These are phyloP conservation scores for Dittrichia graveolens DNA, from an alignment of 129 eudicot species.

Conservation along the genomic window DNA sequence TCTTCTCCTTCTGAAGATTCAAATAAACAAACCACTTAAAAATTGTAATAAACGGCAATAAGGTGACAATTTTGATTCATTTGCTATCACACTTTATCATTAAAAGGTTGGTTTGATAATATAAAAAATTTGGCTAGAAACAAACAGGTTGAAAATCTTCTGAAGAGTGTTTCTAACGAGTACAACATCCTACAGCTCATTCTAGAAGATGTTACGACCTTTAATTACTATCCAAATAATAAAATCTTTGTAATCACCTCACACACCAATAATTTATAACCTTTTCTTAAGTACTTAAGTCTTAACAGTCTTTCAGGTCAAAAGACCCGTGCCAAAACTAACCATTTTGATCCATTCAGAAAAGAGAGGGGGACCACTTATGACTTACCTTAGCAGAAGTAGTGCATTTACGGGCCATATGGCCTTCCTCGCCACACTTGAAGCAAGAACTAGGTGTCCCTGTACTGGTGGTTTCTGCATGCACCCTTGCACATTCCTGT, in stretches of 20 bases:
- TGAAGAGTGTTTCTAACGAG: neutral
- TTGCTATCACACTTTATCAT: neutral
- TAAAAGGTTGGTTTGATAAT: neutral
- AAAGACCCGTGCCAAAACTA: neutral
- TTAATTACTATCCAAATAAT: neutral
- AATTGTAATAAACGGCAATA: neutral
- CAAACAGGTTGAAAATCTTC: neutral
- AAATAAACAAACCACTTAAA: neutral
- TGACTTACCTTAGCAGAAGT: constrained; percentile 52
- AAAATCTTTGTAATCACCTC: neutral
- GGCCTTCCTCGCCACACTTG: constrained; percentile 81
- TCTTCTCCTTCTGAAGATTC: constrained; percentile 51
- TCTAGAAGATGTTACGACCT: neutral
- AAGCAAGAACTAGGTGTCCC: constrained; percentile 62
- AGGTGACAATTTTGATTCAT: neutral
- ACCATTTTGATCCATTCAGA: neutral
- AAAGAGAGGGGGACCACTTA: too few relatives aligned
- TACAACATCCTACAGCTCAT: constrained; percentile 1
- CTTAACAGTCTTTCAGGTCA: neutral
- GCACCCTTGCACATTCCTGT: constrained; percentile 61
- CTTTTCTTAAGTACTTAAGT: too few relatives aligned
- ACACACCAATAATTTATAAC: neutral
- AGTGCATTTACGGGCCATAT: constrained; percentile 82
- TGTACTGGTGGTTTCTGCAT: constrained; percentile 44
- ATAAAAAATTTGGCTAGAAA: neutral